A percentile compares a stretch with the other conserved stretches of the same genome.
Conservation (phyloP, 352 stramenopile genomes). For the Hyaloperonospora brassicae region DNA sequence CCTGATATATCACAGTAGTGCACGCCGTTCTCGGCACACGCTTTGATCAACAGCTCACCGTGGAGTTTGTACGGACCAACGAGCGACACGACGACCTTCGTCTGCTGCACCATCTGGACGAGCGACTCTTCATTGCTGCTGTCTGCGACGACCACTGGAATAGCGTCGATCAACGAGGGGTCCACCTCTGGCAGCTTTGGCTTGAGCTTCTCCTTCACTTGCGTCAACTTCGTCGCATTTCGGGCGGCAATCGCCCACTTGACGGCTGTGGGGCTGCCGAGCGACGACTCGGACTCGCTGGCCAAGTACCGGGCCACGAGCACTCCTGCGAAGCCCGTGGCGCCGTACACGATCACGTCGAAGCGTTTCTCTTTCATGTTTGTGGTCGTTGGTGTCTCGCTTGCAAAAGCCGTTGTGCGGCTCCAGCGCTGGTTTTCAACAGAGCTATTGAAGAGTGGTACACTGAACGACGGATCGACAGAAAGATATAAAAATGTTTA, state of each 20-base stretch:
- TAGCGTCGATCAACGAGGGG: constrained; percentile 33
- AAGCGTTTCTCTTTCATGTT: constrained; percentile 29
- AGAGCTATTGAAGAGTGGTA: too few species aligned
- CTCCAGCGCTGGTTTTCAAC: too few species aligned
- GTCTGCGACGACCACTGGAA: constrained; percentile 50
- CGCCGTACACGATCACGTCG: constrained; percentile 79
- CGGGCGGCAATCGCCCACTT: constrained; percentile 86
- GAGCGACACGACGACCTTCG: constrained; percentile 68
- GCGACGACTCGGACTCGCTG: constrained; percentile 29
- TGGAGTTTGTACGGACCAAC: constrained; percentile 87
- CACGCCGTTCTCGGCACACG: constrained; percentile 81
- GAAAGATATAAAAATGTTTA: too few species aligned
- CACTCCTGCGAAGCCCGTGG: constrained; percentile 84
- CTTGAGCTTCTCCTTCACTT: constrained; percentile 50
- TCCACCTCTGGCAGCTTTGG: constrained; percentile 31
- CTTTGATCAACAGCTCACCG: constrained; percentile 71
- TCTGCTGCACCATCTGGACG: constrained; percentile 65
- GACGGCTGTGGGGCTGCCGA: constrained; percentile 26
- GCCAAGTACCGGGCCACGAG: constrained; percentile 68
- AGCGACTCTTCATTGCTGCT: constrained; percentile 50
- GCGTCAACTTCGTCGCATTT: constrained; percentile 62
- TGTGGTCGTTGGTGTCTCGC: too few species aligned
- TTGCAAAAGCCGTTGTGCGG: too few species aligned
- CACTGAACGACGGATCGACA: too few species aligned
- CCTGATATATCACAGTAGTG: constrained; percentile 90